Percentiles rank a stretch among this genome's conserved stretches.
phyloP scores from a whole-genome alignment of 192 early-diverging fungal species.

The Coemansia sp. region DNA sequence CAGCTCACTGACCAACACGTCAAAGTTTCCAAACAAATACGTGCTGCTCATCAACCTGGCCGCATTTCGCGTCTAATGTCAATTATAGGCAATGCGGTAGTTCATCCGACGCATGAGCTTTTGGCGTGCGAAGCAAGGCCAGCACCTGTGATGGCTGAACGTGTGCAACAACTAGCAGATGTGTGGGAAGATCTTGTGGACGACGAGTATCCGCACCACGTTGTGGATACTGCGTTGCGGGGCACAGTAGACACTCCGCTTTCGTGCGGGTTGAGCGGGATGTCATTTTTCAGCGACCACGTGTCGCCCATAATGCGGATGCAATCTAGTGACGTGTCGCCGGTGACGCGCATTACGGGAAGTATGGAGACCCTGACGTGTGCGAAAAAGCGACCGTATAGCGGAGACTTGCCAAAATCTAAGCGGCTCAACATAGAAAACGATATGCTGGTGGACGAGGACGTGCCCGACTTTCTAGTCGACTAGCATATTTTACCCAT shows the following conservation, averaged over 20 bases:
- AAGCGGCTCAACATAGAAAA: constrained; percentile 8
- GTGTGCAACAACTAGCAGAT: constrained; percentile 18
- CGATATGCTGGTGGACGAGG: constrained; percentile 6
- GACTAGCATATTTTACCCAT: constrained; percentile 10
- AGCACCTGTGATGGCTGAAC: constrained; percentile 3
- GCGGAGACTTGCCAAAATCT: neutral
- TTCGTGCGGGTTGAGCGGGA: neutral
- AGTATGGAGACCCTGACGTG: constrained; percentile 4
- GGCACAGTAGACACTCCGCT: constrained; percentile 5
- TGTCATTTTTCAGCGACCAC: constrained; percentile 15
- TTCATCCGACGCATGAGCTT: neutral
- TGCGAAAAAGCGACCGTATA: constrained; percentile 1
- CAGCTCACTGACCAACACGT: constrained; percentile 32
- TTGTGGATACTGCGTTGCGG: constrained; percentile 1
- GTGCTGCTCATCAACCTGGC: neutral
- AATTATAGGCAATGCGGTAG: neutral
- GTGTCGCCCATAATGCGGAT: neutral
- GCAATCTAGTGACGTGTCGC: neutral
- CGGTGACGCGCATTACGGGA: constrained; percentile 1
- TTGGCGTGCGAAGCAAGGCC: neutral
- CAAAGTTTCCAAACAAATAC: neutral
- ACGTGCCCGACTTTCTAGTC: constrained; percentile 15
- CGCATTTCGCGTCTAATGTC: neutral
- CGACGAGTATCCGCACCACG: constrained; percentile 12
- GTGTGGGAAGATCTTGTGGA: constrained; percentile 23